Evolutionary conservation across 2,329 filamentous ascomycete genomes (phyloP), one percentile per base, ranked within the genome.

Genomic region (Claviceps paspali): DNA sequence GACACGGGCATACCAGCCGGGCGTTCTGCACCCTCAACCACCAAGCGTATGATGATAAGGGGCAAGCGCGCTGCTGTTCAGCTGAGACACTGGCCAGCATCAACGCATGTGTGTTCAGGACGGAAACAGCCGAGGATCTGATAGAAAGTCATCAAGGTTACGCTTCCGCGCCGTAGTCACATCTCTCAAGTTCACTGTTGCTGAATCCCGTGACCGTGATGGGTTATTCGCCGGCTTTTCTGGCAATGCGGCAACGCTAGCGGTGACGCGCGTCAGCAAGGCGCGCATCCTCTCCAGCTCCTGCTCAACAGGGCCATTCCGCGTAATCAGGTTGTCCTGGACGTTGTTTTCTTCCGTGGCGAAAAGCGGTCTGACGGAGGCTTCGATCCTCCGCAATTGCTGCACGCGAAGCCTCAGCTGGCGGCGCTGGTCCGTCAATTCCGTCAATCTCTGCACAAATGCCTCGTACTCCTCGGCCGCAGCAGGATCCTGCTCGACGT

Each of bases 251-350:
- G 55, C 60, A 1, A 79, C 60, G 15, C 70, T 63, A 2, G 66
- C 70, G 4, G 67, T 65, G 0, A 80, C 73, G 19, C 76, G 63
- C 1, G 68, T 66, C 38, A 79, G 62, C 43, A 85, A 55, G 45
- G 76, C 62, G 24, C 76, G 68, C 68, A 79, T 82, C 43, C 67
- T 69, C 52, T 76, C 70, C 38, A 85, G 59, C 55, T 84, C 79
- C 37, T 61, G 61, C 50, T 79, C 78, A 8, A 85, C 54, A 33
- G 75, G 68, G 2, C 76, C 74, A 49, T 79, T 70, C 23, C 70
- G 68, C 35, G 73, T 77, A 2, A 80, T 65, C 3, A 85, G 54
- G 50, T 82, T 83, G 40, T 73, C 68, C 52, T 85, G 80, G 6
- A 79, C 58, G 6, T 56, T 47, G 3, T 34, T 31, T 49, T 55